Percentiles rank a stretch among this genome's conserved stretches.
phyloP scores from a whole-genome alignment of 1,284 basidiomycete species.

The Apiotrichum porosum region DNA sequence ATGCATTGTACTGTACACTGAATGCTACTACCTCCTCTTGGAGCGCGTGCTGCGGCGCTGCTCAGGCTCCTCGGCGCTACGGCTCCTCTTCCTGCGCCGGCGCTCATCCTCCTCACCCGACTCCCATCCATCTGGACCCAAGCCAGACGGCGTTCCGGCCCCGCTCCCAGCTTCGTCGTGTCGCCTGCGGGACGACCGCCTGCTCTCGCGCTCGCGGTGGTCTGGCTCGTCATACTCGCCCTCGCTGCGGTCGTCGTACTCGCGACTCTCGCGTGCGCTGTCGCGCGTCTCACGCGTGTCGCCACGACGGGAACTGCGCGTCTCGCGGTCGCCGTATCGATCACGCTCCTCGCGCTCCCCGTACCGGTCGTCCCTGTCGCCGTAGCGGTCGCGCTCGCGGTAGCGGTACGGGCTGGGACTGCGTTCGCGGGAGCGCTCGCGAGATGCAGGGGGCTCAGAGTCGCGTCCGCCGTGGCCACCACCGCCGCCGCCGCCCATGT shows the following conservation, averaged over 20 bases:
- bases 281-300: conserved; percentile 8
- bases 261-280: conserved; percentile 4
- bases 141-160: not conserved
- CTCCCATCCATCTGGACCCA: conserved; percentile 34
- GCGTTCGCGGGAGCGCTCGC: conserved; percentile 7
- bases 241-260: conserved; percentile 8
- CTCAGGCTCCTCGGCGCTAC: conserved; percentile 14
- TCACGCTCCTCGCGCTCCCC: conserved; percentile 9
- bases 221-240: conserved; percentile 13
- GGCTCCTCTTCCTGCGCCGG: conserved; percentile 12
- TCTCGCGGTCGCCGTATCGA: conserved; percentile 8
- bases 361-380: conserved; percentile 7
- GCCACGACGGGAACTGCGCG: not conserved
- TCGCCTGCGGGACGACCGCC: not conserved
- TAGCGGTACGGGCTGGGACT: not conserved
- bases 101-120: conserved; percentile 27
- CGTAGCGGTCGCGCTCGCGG: conserved; percentile 7
- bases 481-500: not conserved
- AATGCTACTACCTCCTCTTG: conserved; percentile 5
- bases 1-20: not conserved
- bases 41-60: conserved; percentile 4
- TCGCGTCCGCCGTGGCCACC: no score
- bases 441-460: no score
- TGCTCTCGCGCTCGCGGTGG: conserved; percentile 5
- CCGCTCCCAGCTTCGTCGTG: not conserved